phyloP scores from a whole-genome alignment of 768 basidiomycete genomes.

The Boletales sp. region DNA sequence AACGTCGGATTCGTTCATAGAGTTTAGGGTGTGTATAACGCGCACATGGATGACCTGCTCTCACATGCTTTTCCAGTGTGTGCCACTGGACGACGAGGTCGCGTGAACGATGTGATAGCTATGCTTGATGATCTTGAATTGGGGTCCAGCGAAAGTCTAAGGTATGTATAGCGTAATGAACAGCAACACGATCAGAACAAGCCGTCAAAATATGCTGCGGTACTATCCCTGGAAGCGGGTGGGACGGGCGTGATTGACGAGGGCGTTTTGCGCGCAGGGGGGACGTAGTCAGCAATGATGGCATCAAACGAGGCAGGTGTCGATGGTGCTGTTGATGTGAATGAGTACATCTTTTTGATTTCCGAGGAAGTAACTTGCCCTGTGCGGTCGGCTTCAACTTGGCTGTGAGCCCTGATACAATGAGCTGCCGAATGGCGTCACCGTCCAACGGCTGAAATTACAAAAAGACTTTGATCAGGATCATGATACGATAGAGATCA shows the following conservation, averaged over 20 bases:
- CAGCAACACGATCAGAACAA: conserved; percentile 25
- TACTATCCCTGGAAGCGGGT: conserved; percentile 24
- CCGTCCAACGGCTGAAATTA: conserved; percentile 54
- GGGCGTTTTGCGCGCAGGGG: conserved; percentile 29
- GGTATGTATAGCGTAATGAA: conserved; percentile 10
- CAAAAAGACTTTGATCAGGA: background rate
- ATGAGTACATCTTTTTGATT: conserved; percentile 5
- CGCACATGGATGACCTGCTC: background rate
- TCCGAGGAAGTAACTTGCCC: conserved; percentile 30
- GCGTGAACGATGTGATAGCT: conserved; percentile 8
- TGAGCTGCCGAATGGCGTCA: conserved; percentile 57
- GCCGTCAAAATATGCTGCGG: conserved; percentile 41
- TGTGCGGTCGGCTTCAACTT: conserved; percentile 47
- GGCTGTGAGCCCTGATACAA: conserved; percentile 58
- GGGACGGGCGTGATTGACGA: conserved; percentile 1
- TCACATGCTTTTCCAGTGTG: conserved; percentile 22
- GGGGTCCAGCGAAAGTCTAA: conserved; percentile 12
- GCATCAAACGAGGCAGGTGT: conserved; percentile 63
- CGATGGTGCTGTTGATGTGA: conserved; percentile 34
- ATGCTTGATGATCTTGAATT: background rate
- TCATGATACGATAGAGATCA: background rate
- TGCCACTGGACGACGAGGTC: conserved; percentile 30
- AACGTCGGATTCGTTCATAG: conserved; percentile 68
- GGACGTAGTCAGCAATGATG: conserved; percentile 70
- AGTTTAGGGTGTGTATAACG: conserved; percentile 68